Evolutionary conservation across 495 filamentous ascomycete genomes (phyloP), one percentile per base, ranked within the genome.

Genomic region (Friedmanniomyces endolithicus): DNA sequence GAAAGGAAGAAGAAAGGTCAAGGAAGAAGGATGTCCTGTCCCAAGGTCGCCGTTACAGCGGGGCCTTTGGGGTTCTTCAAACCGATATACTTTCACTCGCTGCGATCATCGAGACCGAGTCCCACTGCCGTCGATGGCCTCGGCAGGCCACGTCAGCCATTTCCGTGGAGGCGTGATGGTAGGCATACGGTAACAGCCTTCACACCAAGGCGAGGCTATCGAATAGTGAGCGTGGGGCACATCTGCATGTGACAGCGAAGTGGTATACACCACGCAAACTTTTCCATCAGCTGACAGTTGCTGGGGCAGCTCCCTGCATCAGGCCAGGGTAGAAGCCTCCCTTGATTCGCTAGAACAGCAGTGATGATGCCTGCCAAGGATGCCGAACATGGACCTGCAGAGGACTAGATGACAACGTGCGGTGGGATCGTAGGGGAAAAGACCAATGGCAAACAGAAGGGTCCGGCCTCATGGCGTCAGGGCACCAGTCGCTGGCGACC

Each of bases 121-220:
- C 27, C 27, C 4, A 31, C 27, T 31, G 27, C 27, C 27, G 27
- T 31, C 27, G 27, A 31, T 4, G 27, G 9, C 9, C 27, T 22
- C 23, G 44, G 44, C 44, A 9, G 27, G 34, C 48, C 47, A 55
- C 52, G 52, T 55, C 52, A 55, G 48, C 52, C 52, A 55, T 27
- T 34, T 12, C 41, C 27, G 9, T 3, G 27, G 27, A 3, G 27
- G 27, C 27, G 27, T 31, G 9, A 31, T 3, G 27, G 27, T 31
- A 31, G n/a, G n/a, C 27, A 31, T 33, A 9, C 27, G 9, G 9
- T 31, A 31, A 31, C 9, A 31, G 27, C 27, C 27, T 9, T 3
- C 27, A 31, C 4, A 31, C 27, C 4, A 31, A 3, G 27, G 9
- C 27, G 4, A 31, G 27, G 27, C 27, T 31, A 14, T 41, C 37